Conservation (phyloP, 805 yeast species). For the Candida germanica region DNA sequence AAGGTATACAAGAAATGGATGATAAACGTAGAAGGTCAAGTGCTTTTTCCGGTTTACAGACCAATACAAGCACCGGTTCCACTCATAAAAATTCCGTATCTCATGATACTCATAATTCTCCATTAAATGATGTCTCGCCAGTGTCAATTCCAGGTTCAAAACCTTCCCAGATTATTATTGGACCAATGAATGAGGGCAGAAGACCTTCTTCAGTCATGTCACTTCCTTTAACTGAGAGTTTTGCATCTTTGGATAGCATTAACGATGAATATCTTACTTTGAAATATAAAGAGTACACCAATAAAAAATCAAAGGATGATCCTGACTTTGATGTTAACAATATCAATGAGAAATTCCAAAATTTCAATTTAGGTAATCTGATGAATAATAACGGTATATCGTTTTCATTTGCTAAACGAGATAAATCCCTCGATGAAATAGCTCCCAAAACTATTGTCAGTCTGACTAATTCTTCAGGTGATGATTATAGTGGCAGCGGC, state of each 20-base stretch:
- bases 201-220: constrained; percentile 67
- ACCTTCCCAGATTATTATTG: constrained; percentile 23
- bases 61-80: constrained; percentile 1
- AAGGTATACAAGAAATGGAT: constrained; percentile 40
- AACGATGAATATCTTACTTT: constrained; percentile 52
- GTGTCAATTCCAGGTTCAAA: neutral
- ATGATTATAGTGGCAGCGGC: neutral
- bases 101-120: constrained; percentile 5
- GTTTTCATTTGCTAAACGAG: constrained; percentile 12
- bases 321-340: constrained; percentile 8
- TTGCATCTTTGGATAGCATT: constrained; percentile 73
- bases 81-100: constrained; percentile 18
- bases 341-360: constrained; percentile 33
- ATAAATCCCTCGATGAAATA: constrained; percentile 11
- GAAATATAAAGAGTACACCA: constrained; percentile 34
- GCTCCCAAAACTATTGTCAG: constrained; percentile 14
- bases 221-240: constrained; percentile 67
- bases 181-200: constrained; percentile 28
- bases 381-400: constrained; percentile 28
- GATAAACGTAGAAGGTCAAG: constrained; percentile 36
- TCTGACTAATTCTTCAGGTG: neutral
- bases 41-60: constrained; percentile 13
- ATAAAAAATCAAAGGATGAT: constrained; percentile 13
- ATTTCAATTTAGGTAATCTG: constrained; percentile 35
- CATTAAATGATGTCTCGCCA: neutral